Percentiles rank a stretch among this genome's conserved stretches.
phyloP scores from a whole-genome alignment of 2,329 filamentous ascomycete species.

The Reticulascus tulasneorum region DNA sequence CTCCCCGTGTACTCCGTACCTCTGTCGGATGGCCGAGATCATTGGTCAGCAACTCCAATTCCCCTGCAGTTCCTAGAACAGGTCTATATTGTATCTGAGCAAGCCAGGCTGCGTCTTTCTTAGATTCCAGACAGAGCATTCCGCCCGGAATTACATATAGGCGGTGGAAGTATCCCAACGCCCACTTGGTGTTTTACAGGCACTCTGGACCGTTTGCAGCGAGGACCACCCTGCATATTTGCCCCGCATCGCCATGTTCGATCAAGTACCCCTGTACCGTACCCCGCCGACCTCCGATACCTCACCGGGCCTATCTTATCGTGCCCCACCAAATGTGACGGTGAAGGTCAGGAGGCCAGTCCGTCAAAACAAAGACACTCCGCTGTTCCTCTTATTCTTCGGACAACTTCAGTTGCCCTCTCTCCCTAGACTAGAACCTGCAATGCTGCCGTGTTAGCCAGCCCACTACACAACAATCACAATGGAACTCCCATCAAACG shows the following conservation, averaged over 20 bases:
- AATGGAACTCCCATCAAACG: constrained; percentile 50
- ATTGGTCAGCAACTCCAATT: too few species aligned
- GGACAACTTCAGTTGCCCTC: constrained; percentile 3
- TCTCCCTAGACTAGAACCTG: not conserved
- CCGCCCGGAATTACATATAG: too few species aligned
- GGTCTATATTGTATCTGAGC: too few species aligned
- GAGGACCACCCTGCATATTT: too few species aligned
- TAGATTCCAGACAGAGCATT: too few species aligned
- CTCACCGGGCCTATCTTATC: constrained; percentile 13
- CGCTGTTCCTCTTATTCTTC: constrained; percentile 5
- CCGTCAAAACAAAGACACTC: constrained; percentile 1
- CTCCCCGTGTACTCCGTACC: too few species aligned
- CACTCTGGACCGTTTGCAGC: too few species aligned
- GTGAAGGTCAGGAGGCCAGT: constrained; percentile 13
- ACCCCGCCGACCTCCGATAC: constrained; percentile 11
- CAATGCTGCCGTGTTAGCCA: not conserved
- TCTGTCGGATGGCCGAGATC: too few species aligned
- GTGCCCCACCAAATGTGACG: constrained; percentile 11
- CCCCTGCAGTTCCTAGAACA: too few species aligned
- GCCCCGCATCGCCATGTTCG: constrained; percentile 3
- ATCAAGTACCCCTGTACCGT: constrained; percentile 1
- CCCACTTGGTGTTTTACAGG: too few species aligned
- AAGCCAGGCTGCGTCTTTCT: too few species aligned
- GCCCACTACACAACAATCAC: not conserved
- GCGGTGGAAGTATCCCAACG: too few species aligned